Base-by-base conservation (phyloP, 148 eudicot genomes). In the Cornus suecica region DNA sequence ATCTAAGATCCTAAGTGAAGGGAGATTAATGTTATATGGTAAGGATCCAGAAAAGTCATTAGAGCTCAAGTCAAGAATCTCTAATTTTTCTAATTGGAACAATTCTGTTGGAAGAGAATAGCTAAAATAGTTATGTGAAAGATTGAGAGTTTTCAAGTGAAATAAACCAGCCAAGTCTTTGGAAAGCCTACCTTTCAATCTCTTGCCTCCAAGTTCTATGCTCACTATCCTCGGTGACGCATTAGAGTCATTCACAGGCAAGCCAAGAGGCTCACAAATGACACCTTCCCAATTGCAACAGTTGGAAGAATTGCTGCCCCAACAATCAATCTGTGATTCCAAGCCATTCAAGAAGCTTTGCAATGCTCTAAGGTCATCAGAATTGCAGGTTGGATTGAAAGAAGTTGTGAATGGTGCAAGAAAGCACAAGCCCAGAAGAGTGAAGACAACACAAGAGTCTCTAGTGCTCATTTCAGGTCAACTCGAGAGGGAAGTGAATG, bases 201-300 rank as follows among this genome's bases (percentile, higher is more conserved):
- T 79, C 58, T 42, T 62, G 10, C 62, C 32, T 3, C 52, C 56
- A 27, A 83, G 77, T 34, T 83, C 78, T n/a, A 83, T 51, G 20
- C 24, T 61, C 25, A 76, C 75, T 51, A 83, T 80, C 48, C 79
- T 76, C 24, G 70, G 80, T 51, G 72, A 27, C 25, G 62, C 25
- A 52, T 20, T 4, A 13, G 70, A 29, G 30, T n/a, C 71, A n/a
- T 23, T 70, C 20, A 48, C 66, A 14, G 58, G 66, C 45, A 65
- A 70, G 10, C 23, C 10, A 1, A 68, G 61, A 29, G 70, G 75
- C 65, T 25, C 14, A 63, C 83, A 83, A 16, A 79, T 72, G 31
- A 83, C 26, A 2, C 83, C 85, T 2, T 41, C 68, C 85, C 80
- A 83, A 69, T 51, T 37, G 42, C 85, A 79, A 42, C 83, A 83